phyloP scores from a whole-genome alignment of 495 filamentous ascomycete species.

The Saxispiralis lemnorum region DNA sequence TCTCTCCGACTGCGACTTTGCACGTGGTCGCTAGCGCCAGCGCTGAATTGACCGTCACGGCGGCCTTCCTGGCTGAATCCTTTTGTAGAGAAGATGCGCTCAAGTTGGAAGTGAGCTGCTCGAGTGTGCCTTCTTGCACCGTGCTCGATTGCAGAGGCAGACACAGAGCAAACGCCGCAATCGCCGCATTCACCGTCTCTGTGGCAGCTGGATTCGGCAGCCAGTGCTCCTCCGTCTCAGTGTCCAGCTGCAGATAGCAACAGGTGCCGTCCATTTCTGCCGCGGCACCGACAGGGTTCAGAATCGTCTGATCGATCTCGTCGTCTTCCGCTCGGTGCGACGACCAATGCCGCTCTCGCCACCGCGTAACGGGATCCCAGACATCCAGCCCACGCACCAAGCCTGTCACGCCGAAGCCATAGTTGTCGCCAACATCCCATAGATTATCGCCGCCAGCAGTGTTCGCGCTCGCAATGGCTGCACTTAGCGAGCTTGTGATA shows the following conservation, averaged over 20 bases:
- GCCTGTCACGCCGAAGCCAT: constrained; percentile 79
- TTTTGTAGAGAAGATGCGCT: constrained; percentile 62
- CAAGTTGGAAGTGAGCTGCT: constrained; percentile 76
- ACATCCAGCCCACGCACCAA: constrained; percentile 62
- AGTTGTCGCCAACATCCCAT: constrained; percentile 91
- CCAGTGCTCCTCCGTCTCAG: constrained; percentile 20
- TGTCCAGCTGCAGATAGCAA: constrained; percentile 43
- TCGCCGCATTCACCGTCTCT: constrained; percentile 83
- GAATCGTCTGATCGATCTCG: constrained; percentile 43
- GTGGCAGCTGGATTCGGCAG: constrained; percentile 73
- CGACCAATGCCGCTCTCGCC: constrained; percentile 39
- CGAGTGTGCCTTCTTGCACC: constrained; percentile 86
- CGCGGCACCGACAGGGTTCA: constrained; percentile 63
- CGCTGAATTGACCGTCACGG: constrained; percentile 78
- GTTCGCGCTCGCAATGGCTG: constrained; percentile 71
- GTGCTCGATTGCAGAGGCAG: constrained; percentile 74
- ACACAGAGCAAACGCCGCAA: constrained; percentile 76
- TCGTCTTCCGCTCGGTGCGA: constrained; percentile 47
- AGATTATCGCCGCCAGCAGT: constrained; percentile 76
- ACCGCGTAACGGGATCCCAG: constrained; percentile 22
- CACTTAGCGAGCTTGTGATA: constrained; percentile 66
- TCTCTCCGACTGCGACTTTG: constrained; percentile 70
- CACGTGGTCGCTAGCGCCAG: constrained; percentile 61
- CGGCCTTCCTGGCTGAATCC: constrained; percentile 72
- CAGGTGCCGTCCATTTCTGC: constrained; percentile 79